phyloP scores from a whole-genome alignment of 2,329 filamentous ascomycete species.

The Verticillium nubilum region DNA sequence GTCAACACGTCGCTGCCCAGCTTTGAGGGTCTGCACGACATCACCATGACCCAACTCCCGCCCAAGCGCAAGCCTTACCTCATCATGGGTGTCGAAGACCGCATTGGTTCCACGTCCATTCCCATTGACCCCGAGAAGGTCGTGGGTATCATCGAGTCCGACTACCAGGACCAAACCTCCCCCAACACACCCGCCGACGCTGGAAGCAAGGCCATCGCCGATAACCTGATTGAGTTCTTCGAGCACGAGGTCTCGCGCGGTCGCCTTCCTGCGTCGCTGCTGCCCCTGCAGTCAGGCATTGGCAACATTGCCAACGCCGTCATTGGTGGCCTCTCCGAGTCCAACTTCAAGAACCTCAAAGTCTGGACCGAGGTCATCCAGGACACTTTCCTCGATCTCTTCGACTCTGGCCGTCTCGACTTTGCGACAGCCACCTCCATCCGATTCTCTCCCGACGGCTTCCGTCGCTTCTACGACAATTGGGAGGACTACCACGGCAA shows the following conservation, averaged over 20 bases:
- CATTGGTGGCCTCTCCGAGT: conserved; percentile 73
- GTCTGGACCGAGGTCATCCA: conserved; percentile 94
- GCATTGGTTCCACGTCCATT: conserved; percentile 77
- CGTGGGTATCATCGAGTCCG: conserved; percentile 76
- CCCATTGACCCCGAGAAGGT: conserved; percentile 81
- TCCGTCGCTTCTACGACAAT: conserved; percentile 83
- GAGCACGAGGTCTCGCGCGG: conserved; percentile 79
- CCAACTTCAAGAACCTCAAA: conserved; percentile 80
- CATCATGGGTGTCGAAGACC: conserved; percentile 79
- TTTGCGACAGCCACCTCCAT: conserved; percentile 88
- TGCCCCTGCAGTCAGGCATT: conserved; percentile 82
- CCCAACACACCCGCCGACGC: conserved; percentile 75
- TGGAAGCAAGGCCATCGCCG: conserved; percentile 65
- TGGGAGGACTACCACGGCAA: conserved; percentile 78
- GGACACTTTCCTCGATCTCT: conserved; percentile 88
- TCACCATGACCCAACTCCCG: conserved; percentile 81
- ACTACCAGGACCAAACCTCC: conserved; percentile 71
- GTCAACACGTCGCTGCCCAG: conserved; percentile 82
- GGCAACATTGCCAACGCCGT: conserved; percentile 93
- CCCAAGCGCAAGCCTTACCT: conserved; percentile 79
- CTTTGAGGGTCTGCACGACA: conserved; percentile 86
- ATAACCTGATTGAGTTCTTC: conserved; percentile 74
- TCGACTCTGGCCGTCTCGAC: conserved; percentile 81
- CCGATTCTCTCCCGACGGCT: conserved; percentile 85
- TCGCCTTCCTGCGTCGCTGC: conserved; percentile 68